Percentiles rank a stretch among this genome's conserved stretches.
These are phyloP conservation scores for Cornus controversa DNA, from an alignment of 148 eudicot genomes.

Conservation along the genomic window DNA sequence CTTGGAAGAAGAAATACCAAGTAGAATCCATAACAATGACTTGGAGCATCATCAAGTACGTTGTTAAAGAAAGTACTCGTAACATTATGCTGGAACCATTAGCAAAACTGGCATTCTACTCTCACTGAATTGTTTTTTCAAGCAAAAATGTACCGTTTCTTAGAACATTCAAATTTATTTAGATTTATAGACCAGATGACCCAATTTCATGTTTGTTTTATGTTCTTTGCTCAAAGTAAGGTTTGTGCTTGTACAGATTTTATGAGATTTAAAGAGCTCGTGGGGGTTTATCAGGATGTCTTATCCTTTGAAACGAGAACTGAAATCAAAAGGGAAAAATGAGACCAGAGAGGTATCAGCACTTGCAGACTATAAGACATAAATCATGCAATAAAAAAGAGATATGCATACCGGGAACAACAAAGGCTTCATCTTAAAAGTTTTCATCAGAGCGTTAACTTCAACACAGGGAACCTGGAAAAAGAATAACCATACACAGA, in stretches of 20 bases:
- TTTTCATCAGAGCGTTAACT: slow-evolving; percentile 90
- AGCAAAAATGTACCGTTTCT: not conserved
- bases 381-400: slow-evolving; percentile 9
- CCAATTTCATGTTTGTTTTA: not conserved
- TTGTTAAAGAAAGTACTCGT: not conserved
- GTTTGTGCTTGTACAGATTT: not conserved
- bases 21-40: not conserved
- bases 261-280: not conserved
- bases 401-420: slow-evolving; percentile 68
- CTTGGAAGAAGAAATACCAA: not conserved
- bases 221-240: not conserved
- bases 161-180: not conserved
- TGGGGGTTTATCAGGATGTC: not conserved
- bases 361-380: slow-evolving; percentile 6
- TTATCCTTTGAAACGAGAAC: not conserved
- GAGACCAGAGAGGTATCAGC: not conserved
- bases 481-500: not conserved
- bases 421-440: slow-evolving; percentile 95
- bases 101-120: not conserved
- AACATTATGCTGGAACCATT: not conserved
- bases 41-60: not conserved
- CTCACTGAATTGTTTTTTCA: not conserved
- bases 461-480: slow-evolving; percentile 94
- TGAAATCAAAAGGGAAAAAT: not conserved
- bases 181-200: not conserved